Evolutionary conservation across 2,329 filamentous ascomycete species (phyloP).

Genomic region (Diaporthe australafricana): DNA sequence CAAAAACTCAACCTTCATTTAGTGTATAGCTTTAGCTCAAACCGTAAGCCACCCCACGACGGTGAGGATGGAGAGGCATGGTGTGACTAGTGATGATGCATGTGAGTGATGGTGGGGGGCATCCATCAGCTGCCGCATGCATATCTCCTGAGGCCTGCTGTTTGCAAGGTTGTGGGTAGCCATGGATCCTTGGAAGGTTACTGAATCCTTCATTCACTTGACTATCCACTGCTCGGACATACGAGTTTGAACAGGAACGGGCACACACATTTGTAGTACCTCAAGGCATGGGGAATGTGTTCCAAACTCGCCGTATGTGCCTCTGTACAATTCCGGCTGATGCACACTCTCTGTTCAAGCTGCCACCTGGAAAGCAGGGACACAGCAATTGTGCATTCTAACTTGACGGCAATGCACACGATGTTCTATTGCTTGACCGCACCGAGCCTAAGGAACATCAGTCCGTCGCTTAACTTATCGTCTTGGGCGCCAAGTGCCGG

Average conservation of each 20-base stretch:
- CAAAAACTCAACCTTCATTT: constrained; percentile 7
- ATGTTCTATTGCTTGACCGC: too few species aligned
- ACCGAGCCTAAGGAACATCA: neutral
- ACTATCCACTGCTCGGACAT: neutral
- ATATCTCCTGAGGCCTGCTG: neutral
- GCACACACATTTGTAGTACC: neutral
- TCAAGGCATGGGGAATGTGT: neutral
- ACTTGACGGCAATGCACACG: neutral
- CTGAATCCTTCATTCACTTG: neutral
- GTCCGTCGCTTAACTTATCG: neutral
- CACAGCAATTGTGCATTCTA: neutral
- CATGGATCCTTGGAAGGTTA: neutral
- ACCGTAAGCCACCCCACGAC: neutral
- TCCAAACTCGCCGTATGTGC: neutral
- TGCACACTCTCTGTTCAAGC: neutral
- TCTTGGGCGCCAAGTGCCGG: neutral
- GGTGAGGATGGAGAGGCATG: neutral
- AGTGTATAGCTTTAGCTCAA: neutral
- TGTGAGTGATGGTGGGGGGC: neutral
- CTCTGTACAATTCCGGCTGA: too few species aligned
- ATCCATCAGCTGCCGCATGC: neutral
- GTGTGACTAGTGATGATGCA: neutral
- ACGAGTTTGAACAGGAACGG: neutral
- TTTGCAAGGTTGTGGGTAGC: neutral
- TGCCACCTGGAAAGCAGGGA: neutral